phyloP scores from a whole-genome alignment of 2,329 filamentous ascomycete genomes.

The Pseudogymnoascus sp. region DNA sequence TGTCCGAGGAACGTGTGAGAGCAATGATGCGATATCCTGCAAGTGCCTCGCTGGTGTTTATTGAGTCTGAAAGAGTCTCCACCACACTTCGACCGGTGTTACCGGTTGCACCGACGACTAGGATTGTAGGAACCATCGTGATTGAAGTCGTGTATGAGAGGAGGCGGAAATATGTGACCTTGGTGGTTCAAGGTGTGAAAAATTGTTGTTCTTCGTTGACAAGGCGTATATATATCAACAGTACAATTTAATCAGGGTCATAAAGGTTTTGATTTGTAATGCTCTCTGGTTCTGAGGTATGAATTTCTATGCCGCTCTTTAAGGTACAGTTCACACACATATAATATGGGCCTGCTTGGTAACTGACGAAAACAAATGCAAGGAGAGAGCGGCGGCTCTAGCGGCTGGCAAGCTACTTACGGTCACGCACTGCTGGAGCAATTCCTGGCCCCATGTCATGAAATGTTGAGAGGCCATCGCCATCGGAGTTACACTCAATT shows the following conservation, averaged over 20 bases:
- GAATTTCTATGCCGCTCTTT: no score
- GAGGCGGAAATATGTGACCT: no score
- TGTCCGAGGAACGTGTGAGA: conserved; percentile 27
- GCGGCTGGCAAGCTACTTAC: not conserved
- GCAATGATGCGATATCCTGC: conserved; percentile 23
- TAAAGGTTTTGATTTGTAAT: no score
- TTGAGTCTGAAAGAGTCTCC: conserved; percentile 23
- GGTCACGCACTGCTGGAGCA: not conserved
- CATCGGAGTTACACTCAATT: not conserved
- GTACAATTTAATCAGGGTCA: no score
- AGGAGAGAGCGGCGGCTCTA: not conserved
- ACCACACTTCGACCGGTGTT: conserved; percentile 31
- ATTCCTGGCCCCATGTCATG: not conserved
- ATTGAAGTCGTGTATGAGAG: no score
- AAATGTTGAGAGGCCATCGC: not conserved
- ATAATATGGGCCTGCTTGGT: no score
- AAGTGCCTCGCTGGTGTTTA: conserved; percentile 13
- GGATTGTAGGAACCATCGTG: conserved; percentile 30
- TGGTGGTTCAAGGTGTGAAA: no score
- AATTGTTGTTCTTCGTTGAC: no score
- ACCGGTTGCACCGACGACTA: conserved; percentile 34
- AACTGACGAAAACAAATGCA: not conserved
- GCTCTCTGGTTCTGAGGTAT: no score
- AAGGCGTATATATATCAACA: no score
- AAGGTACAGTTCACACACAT: no score